Base-by-base conservation (phyloP, 1,284 basidiomycete species). In the Ganoderma sinense region DNA sequence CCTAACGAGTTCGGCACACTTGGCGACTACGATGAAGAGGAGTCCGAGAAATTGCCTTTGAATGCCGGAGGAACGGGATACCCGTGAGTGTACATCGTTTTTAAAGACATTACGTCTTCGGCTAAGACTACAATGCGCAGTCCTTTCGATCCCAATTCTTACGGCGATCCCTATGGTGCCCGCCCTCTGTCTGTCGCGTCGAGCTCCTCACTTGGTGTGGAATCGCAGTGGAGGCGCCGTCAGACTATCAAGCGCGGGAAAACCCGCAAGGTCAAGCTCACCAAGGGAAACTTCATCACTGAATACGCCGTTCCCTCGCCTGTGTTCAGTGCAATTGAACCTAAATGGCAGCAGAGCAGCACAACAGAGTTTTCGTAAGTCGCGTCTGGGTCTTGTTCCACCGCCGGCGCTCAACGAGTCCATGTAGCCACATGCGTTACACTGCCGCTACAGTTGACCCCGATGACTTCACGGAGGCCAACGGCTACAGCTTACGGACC, bases 371-470 rank as follows among this genome's bases (percentile, higher is more conserved):
- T 97, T 81, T 92, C 94, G 92, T 95, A 75, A 82, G 93, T 85
- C 18, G 41, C 56, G 62, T 62, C 45, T 53, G n/a, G 13, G 16
- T 40, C 60, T 16, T 61, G 61, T 29, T 66, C 39, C n/a, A 43
- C 23, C 70, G 63, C 56, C 23, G 10, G 70, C 59, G 18, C 26
- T 45, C 39, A 51, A 6, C 16, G n/a, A 36, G 20, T 23, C 36
- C 60, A 23, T 31, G 41, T 31, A 94, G 92, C 16, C 94, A 97
- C 81, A 95, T 97, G 94, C 88, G 95, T 48, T 97, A 97, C 82
- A 95, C 92, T 55, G 94, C 96, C 69, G 97, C 97, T 10, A 98
- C 97, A 0, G 93, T 91, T 77, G 97, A 98, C 79, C 97, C 97
- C 7, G 97, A 99, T 80, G 97, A 98, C 75, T 99, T 98, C 77